Conservation (phyloP, 768 basidiomycete species). For the Cystofilobasidium capitatum region DNA sequence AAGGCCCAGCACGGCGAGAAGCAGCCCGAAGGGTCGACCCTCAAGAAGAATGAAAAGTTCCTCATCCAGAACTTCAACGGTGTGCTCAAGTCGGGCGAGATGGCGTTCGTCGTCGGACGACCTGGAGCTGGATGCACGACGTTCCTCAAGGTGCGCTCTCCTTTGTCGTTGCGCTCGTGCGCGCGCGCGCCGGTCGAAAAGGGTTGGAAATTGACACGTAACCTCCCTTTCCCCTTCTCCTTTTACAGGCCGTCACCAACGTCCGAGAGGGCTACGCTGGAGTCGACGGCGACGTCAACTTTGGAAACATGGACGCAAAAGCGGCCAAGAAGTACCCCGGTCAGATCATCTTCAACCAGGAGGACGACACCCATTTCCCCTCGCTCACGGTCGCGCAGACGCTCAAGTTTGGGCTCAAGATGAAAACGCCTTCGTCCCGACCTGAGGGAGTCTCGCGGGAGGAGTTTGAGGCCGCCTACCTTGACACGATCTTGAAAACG, state of each 20-base stretch:
- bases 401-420: slow-evolving; percentile 26
- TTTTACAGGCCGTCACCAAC: slow-evolving; percentile 12
- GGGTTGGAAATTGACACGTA: too few relatives aligned
- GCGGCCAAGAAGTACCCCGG: slow-evolving; percentile 21
- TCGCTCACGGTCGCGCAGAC: slow-evolving; percentile 25
- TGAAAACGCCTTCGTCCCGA: slow-evolving; percentile 21
- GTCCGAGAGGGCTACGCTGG: slow-evolving; percentile 24
- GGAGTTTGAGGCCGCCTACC: slow-evolving; percentile 19
- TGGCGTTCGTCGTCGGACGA: slow-evolving; percentile 24
- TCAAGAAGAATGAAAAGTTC: slow-evolving; percentile 24
- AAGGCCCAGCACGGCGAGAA: background rate
- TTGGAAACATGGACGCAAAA: slow-evolving; percentile 19
- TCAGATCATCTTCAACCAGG: slow-evolving; percentile 24
- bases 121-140: slow-evolving; percentile 25
- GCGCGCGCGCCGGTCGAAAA: too few relatives aligned
- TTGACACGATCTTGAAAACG: slow-evolving; percentile 20
- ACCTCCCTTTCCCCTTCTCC: background rate
- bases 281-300: slow-evolving; percentile 22
- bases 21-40: background rate
- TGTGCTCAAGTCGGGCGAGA: slow-evolving; percentile 26
- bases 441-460: slow-evolving; percentile 15
- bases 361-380: slow-evolving; percentile 25
- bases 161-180: too few relatives aligned
- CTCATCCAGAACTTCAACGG: slow-evolving; percentile 21
- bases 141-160: slow-evolving; percentile 14